These are phyloP conservation scores for Carex kokanica DNA, from an alignment of 176 grass and related monocot species.

Conservation along the genomic window DNA sequence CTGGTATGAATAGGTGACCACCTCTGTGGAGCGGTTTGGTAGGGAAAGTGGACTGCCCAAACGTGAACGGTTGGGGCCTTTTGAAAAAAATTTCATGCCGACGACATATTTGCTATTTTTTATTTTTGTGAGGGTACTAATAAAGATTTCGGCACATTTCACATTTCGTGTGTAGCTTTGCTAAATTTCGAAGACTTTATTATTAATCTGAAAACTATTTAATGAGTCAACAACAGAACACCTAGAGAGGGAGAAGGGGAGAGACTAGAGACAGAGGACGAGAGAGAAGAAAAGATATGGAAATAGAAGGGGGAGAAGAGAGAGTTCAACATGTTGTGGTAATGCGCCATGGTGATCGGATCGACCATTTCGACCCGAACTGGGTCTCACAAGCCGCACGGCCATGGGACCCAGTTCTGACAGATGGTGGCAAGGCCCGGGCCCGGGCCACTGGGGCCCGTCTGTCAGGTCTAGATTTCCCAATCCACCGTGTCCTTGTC, in stretches of 20 bases:
- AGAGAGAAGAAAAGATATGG: background rate
- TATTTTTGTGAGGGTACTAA: no score
- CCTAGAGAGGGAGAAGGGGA: background rate
- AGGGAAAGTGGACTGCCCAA: no score
- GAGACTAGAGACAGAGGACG: background rate
- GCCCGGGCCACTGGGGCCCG: slow-evolving; percentile 15
- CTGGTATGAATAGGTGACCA: no score
- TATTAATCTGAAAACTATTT: background rate
- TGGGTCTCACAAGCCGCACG: slow-evolving; percentile 20
- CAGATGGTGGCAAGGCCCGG: slow-evolving; percentile 15
- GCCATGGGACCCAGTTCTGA: slow-evolving; percentile 37
- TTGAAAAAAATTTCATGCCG: no score
- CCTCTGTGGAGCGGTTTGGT: no score
- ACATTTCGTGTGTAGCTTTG: background rate
- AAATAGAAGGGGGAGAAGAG: background rate
- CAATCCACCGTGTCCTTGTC: slow-evolving; percentile 29
- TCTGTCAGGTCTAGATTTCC: slow-evolving; percentile 7
- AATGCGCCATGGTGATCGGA: slow-evolving; percentile 35
- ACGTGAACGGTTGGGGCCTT: no score
- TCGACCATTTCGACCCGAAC: slow-evolving; percentile 16
- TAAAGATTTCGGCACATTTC: no score
- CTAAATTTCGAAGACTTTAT: background rate
- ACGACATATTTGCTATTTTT: no score
- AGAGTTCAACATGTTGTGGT: slow-evolving; percentile 32
- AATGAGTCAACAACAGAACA: background rate